Percentiles rank a stretch among this genome's conserved stretches.
Conservation (phyloP, 2,329 filamentous ascomycete species). For the Xenosphaeropsis pyriputrescens region DNA sequence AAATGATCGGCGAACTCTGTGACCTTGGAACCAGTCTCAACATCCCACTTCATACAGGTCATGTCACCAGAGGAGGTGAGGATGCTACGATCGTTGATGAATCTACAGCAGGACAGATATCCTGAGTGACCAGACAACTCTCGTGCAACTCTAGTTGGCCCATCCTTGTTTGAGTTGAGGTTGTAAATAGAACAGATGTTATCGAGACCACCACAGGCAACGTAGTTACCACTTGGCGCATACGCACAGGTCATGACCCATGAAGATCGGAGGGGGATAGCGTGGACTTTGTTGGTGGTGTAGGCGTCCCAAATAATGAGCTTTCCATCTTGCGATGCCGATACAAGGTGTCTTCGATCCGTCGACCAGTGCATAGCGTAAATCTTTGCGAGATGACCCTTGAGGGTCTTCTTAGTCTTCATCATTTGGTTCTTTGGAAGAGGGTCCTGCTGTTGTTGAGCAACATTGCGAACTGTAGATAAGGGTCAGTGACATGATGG, state of each 20-base stretch:
- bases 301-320: conserved; percentile 99
- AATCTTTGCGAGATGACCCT: conserved; percentile 97
- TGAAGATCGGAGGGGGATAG: conserved; percentile 89
- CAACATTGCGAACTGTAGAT: conserved; percentile 70
- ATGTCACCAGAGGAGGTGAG: conserved; percentile 97
- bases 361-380: conserved; percentile 99
- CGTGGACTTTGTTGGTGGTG: conserved; percentile 98
- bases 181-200: conserved; percentile 99
- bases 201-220: conserved; percentile 94
- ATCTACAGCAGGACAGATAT: conserved; percentile 95
- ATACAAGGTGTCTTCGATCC: conserved; percentile 90
- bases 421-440: conserved; percentile 85
- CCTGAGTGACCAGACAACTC: conserved; percentile 95
- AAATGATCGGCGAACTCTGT: conserved; percentile 97
- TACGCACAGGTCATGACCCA: conserved; percentile 99
- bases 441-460: conserved; percentile 81
- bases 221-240: conserved; percentile 93
- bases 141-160: conserved; percentile 88
- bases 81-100: conserved; percentile 96
- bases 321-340: conserved; percentile 96
- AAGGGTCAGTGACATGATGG: conserved; percentile 2
- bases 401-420: conserved; percentile 93
- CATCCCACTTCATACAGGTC: conserved; percentile 99
- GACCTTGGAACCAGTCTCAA: conserved; percentile 92
- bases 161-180: conserved; percentile 83